Evolutionary conservation across 257 asterid species (phyloP), one percentile per base, ranked within the genome.

Genomic region (Oldenlandia corymbosa): DNA sequence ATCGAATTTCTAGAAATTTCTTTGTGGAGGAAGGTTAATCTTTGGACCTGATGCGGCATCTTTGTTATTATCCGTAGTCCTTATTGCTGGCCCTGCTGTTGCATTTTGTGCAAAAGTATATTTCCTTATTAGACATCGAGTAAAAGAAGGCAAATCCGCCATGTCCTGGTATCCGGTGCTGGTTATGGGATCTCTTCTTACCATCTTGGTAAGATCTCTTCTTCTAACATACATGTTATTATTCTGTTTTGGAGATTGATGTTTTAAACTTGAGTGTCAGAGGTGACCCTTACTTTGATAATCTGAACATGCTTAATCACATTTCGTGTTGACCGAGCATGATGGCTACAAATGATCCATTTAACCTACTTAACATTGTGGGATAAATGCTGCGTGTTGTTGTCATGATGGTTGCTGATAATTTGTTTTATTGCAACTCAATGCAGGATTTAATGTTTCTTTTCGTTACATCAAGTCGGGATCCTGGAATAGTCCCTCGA

Each of bases 31-130:
- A 69, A 85, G 98, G 74, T 76, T 92, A 87, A 58, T 92, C 60
- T 87, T 92, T 64, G 98, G 98, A 32, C 97, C 98, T 11, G 98
- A 92, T 47, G 95, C 74, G 37, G 66, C 88, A 48, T 83, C 97
- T 50, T 68, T 92, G 81, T 79, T 81, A 68, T 65, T 92, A 37
- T 79, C 97, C 43, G 58, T 77, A 48, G 72, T 77, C 66, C 74
- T 85, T 12, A 81, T 87, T 63, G 81, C 74, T 9, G 84, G 88
- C 55, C 97, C 98, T 1, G 82, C 86, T 18, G 50, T 81, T 36
- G 88, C 83, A 27, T 89, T 92, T 75, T 87, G 88, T 71, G 27
- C 81, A 51, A 85, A 81, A 66, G 72, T 83, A 47, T 60, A 52
- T 30, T 41, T 69, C 47, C 48, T 73, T 51, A 87, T 85, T 69